Conservation (phyloP, 108 stramenopile species). For the Nannochloropsis oceanica region DNA sequence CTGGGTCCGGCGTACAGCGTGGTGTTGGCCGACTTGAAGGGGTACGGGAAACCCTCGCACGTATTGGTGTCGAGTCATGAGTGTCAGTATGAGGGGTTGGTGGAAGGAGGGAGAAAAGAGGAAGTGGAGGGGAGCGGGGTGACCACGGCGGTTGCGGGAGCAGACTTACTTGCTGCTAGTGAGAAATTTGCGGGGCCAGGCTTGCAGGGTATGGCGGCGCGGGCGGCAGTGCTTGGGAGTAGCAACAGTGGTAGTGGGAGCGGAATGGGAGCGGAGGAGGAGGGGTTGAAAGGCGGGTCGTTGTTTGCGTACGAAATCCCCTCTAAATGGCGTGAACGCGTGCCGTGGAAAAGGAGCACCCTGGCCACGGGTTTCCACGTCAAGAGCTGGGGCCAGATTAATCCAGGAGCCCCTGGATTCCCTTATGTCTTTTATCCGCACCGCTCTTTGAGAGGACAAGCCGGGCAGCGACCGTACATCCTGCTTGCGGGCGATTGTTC, state of each 20-base stretch:
- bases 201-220: neutral
- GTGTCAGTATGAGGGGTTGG: constrained; percentile 5
- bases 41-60: constrained; percentile 22
- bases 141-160: neutral
- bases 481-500: constrained; percentile 83
- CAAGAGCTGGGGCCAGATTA: constrained; percentile 57
- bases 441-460: constrained; percentile 17
- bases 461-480: constrained; percentile 64
- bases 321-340: neutral
- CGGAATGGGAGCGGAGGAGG: neutral
- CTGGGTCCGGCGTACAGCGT: constrained; percentile 75
- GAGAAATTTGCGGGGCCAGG: neutral
- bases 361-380: constrained; percentile 80
- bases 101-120: neutral
- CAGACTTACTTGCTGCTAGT: neutral
- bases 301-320: constrained; percentile 76
- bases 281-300: constrained; percentile 49
- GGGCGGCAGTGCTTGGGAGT: neutral
- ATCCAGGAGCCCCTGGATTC: constrained; percentile 88
- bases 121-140: neutral
- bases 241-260: neutral
- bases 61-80: constrained; percentile 37
- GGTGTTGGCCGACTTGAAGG: constrained; percentile 55
- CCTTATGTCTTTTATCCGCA: constrained; percentile 75
- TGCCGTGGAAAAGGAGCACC: constrained; percentile 54